Base-by-base conservation (phyloP, 768 basidiomycete species). In the Leccinellum rugosiceps region DNA sequence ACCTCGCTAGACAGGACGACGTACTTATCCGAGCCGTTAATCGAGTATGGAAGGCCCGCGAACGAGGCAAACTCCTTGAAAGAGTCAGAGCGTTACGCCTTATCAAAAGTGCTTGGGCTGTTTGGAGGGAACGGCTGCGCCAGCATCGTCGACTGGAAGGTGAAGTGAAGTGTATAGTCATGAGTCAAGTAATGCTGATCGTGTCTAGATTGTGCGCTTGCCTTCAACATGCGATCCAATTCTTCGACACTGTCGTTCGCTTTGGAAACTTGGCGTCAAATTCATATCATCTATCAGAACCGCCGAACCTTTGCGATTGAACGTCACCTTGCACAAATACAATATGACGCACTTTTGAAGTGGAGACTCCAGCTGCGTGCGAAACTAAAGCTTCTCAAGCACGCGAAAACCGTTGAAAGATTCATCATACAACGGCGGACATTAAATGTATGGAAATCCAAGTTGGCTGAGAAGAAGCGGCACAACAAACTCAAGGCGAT, bases 41-140 rank as follows among this genome's bases (percentile, higher is more conserved):
- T 63, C 76, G 83, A 48, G 80, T 88, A 4, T 87, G 88, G 87
- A 86, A 80, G 62, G 84, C 88, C 21, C 81, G 80, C 38, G 86
- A 87, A 63, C 80, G 84, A 9, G 85, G 84, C 30, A 75, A 71
- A 50, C 75, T 84, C 28, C 75, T 90, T 11, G 81, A 81, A 56
- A 77, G 80, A 47, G 81, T 85, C 34, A 79, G 75, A 52, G 68
- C 73, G 5, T 59, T 75, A 19, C 77, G 83, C 32, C 62, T 84
- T 8, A 52, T 81, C 46, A 80, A 77, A 61, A 70, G 70, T 43
- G 71, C 74, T 1, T 83, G 82, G 78, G 63, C 66, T 17, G 65
- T 76, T 15, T 90, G 88, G 88, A 74, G 71, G 57, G 68, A 65
- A 51, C 77, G 75, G 19, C 61, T 85, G 53, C 72, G 72, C 49